phyloP scores from a whole-genome alignment of 768 basidiomycete genomes.

The Naganishia antarctica region DNA sequence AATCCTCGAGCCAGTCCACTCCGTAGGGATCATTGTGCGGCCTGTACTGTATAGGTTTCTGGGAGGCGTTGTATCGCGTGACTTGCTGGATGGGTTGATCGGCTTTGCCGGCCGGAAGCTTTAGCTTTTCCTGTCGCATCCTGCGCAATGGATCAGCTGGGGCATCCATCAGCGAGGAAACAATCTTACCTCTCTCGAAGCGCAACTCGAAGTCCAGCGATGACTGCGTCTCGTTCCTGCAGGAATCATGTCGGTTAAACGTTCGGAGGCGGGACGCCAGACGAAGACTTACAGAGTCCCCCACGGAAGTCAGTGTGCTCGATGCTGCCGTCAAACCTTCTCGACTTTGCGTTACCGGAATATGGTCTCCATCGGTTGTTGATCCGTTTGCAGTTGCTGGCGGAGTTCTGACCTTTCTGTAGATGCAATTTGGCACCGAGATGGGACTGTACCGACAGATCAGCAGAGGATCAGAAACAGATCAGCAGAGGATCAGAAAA shows the following conservation, averaged over 20 bases:
- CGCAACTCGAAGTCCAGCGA: conserved; percentile 8
- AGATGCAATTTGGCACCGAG: conserved; percentile 46
- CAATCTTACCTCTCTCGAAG: conserved; percentile 2
- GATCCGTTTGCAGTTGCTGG: conserved; percentile 24
- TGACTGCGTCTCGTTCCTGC: conserved; percentile 2
- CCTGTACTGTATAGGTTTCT: conserved; percentile 82
- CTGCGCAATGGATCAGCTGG: conserved; percentile 8
- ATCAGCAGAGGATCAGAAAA: neutral
- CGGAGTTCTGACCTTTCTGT: conserved; percentile 35
- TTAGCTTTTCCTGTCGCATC: conserved; percentile 58
- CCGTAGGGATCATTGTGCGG: conserved; percentile 77
- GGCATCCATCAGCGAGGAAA: neutral
- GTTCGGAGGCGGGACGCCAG: neutral
- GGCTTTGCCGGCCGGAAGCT: conserved; percentile 54
- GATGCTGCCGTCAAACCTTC: conserved; percentile 63
- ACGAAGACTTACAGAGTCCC: conserved; percentile 33
- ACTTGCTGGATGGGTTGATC: conserved; percentile 37
- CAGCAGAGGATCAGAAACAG: neutral
- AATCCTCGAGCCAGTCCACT: conserved; percentile 79
- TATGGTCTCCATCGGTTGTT: conserved; percentile 28
- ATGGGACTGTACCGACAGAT: conserved; percentile 30
- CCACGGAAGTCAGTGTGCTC: conserved; percentile 45
- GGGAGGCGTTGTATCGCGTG: conserved; percentile 47
- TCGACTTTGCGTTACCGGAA: conserved; percentile 13
- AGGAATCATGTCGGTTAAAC: neutral